These are phyloP conservation scores for Emericellopsis cladophorae DNA, from an alignment of 2,329 filamentous ascomycete species.

Conservation along the genomic window DNA sequence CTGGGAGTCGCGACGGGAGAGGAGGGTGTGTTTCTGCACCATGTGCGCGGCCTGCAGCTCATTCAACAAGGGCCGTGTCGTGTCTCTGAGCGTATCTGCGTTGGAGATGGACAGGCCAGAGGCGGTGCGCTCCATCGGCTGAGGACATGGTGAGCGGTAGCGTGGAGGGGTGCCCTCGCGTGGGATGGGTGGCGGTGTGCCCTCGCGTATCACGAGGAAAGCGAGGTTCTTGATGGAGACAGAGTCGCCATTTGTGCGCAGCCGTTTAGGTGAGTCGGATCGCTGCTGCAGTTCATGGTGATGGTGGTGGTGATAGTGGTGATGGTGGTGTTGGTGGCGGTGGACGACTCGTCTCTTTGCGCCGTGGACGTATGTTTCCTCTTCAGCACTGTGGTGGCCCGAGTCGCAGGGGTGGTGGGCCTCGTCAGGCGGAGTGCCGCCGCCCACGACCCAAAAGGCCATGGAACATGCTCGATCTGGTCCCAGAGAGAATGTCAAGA, in stretches of 20 bases:
- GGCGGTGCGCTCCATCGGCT: constrained; percentile 32
- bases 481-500: too few species aligned
- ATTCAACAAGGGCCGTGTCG: constrained; percentile 14
- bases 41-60: constrained; percentile 34
- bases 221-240: constrained; percentile 17
- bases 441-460: constrained; percentile 21
- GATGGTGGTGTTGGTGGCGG: not conserved
- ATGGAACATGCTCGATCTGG: constrained; percentile 4
- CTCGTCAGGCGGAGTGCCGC: constrained; percentile 1
- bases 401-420: not conserved
- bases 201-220: constrained; percentile 26
- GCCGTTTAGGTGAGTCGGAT: too few species aligned
- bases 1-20: constrained; percentile 32
- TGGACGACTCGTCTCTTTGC: not conserved
- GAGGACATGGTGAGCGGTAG: constrained; percentile 4
- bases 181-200: constrained; percentile 4
- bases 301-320: not conserved
- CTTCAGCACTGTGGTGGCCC: not conserved
- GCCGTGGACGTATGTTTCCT: not conserved
- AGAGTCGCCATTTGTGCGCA: constrained; percentile 7
- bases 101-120: constrained; percentile 35
- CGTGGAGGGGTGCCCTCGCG: constrained; percentile 3
- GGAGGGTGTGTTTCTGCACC: constrained; percentile 34
- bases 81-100: constrained; percentile 14
- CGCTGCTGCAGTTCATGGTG: not conserved